phyloP scores from a whole-genome alignment of 2,329 filamentous ascomycete genomes.

The Fusarium circinatum region DNA sequence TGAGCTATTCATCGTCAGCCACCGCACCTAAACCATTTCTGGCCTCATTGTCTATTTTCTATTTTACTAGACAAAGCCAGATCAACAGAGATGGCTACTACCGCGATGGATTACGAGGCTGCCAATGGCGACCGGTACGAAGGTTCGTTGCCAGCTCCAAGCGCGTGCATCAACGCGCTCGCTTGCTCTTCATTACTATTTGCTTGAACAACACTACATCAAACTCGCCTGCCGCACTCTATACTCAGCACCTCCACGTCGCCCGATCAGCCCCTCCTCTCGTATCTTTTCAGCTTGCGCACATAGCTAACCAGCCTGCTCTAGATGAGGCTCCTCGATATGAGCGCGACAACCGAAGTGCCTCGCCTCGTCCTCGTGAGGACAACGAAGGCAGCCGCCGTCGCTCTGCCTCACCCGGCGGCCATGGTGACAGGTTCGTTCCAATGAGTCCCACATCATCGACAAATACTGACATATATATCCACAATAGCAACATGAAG shows the following conservation, averaged over 20 bases:
- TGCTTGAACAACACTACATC: conserved; percentile 6
- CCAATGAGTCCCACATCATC: background rate
- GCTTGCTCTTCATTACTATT: background rate
- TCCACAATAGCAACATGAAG: conserved; percentile 56
- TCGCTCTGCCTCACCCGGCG: conserved; percentile 70
- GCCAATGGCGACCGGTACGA: conserved; percentile 74
- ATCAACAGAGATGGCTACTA: conserved; percentile 64
- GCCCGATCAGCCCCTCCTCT: too few relatives aligned
- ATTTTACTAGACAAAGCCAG: conserved; percentile 15
- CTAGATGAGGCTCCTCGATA: conserved; percentile 73
- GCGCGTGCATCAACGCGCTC: conserved; percentile 34
- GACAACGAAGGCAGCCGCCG: conserved; percentile 69
- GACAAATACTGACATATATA: conserved; percentile 16
- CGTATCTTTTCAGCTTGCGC: background rate
- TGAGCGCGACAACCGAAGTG: conserved; percentile 73
- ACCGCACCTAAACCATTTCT: conserved; percentile 27
- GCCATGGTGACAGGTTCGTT: conserved; percentile 52
- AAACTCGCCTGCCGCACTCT: background rate
- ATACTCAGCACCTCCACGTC: background rate
- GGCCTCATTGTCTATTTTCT: conserved; percentile 26
- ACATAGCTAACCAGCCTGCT: conserved; percentile 13
- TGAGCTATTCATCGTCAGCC: conserved; percentile 40
- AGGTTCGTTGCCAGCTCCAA: conserved; percentile 57
- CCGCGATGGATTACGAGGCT: conserved; percentile 77
- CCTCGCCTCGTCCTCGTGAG: conserved; percentile 72